Evolutionary conservation across 1,139 yeast genomes (phyloP).

Genomic region (Suhomyces anneliseae): DNA sequence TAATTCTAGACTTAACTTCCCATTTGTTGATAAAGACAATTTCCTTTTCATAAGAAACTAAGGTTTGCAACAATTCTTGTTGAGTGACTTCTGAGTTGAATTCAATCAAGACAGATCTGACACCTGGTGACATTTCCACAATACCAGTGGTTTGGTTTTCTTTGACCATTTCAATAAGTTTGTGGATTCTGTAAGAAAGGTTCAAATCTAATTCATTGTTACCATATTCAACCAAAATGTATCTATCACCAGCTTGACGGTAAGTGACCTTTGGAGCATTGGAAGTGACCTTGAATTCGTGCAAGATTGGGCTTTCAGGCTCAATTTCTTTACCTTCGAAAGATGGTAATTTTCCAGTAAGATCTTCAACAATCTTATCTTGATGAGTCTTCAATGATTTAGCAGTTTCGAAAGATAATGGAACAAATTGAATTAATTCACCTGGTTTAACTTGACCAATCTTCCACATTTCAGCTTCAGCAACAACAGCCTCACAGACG

Average conservation of each 20-base stretch:
- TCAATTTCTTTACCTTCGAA: conserved; percentile 30
- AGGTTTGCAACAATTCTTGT: conserved; percentile 55
- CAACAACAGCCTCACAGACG: conserved; percentile 94
- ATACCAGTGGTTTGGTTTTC: conserved; percentile 71
- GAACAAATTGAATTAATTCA: conserved; percentile 76
- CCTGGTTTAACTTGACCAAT: conserved; percentile 98
- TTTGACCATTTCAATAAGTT: conserved; percentile 71
- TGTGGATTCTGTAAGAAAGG: conserved; percentile 79
- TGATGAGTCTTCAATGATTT: conserved; percentile 59
- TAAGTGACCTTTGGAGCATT: conserved; percentile 73
- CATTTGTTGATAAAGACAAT: conserved; percentile 74
- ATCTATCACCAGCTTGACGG: conserved; percentile 97
- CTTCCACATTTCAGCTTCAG: conserved; percentile 97
- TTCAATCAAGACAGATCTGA: conserved; percentile 88
- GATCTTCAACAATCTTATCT: conserved; percentile 50
- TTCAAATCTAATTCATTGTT: conserved; percentile 84
- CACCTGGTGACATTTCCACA: conserved; percentile 96
- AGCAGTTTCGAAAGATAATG: conserved; percentile 70
- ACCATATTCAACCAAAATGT: conserved; percentile 88
- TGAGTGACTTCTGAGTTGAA: conserved; percentile 69
- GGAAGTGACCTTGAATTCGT: conserved; percentile 44
- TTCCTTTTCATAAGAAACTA: conserved; percentile 74
- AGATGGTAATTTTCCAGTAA: conserved; percentile 44
- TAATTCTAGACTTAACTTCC: conserved; percentile 79
- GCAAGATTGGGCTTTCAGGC: conserved; percentile 65